phyloP scores from a whole-genome alignment of 306 rosid species.

The Arachis hypogaea region DNA sequence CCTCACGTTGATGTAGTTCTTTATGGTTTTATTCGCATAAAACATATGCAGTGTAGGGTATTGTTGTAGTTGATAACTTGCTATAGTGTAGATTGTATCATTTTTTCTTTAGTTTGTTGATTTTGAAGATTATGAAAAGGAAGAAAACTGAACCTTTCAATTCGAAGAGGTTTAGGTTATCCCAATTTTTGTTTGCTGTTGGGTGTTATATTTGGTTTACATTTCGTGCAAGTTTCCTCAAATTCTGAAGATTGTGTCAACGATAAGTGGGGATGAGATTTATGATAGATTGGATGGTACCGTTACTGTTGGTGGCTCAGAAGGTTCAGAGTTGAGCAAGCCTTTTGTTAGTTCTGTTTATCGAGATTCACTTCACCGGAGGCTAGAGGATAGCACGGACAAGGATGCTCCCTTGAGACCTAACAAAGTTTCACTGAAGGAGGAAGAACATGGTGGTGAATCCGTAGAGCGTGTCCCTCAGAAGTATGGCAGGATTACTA shows the following conservation, averaged over 20 bases:
- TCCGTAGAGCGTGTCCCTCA: constrained; percentile 34
- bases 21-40: too few species aligned
- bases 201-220: constrained; percentile 75
- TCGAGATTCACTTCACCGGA: constrained; percentile 76
- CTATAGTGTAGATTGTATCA: constrained; percentile 36
- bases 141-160: constrained; percentile 63
- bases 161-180: constrained; percentile 70
- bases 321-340: constrained; percentile 63
- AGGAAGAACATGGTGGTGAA: constrained; percentile 47
- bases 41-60: constrained; percentile 1
- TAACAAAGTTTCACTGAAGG: constrained; percentile 67
- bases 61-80: constrained; percentile 32
- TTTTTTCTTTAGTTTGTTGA: not conserved
- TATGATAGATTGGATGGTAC: constrained; percentile 50
- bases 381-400: constrained; percentile 66
- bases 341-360: constrained; percentile 67
- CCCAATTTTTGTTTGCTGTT: constrained; percentile 70
- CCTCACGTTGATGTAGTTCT: too few species aligned
- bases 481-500: too few species aligned
- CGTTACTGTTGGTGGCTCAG: constrained; percentile 36
- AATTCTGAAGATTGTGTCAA: too few species aligned
- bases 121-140: constrained; percentile 66
- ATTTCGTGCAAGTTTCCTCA: constrained; percentile 63
- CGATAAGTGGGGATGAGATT: too few species aligned
- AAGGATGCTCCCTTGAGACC: constrained; percentile 71